Percentiles rank a stretch among this genome's conserved stretches.
These are phyloP conservation scores for Delitschia confertaspora DNA, from an alignment of 495 filamentous ascomycete genomes.

Conservation along the genomic window DNA sequence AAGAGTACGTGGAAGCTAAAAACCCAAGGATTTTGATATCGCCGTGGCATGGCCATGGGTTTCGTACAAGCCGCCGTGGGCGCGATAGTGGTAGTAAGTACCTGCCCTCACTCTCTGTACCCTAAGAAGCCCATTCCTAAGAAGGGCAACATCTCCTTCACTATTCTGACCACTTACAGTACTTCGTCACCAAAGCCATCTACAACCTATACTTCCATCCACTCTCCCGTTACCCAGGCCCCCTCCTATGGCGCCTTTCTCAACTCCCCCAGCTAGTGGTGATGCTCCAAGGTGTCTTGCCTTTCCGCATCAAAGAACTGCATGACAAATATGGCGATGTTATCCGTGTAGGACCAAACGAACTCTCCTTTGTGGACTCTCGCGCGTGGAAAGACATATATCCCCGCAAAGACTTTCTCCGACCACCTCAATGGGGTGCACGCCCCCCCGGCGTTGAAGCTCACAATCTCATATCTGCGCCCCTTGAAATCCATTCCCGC, in stretches of 20 bases:
- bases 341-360: conserved; percentile 10
- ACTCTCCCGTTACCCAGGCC: conserved; percentile 44
- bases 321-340: conserved; percentile 19
- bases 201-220: conserved; percentile 48
- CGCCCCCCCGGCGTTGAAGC: conserved; percentile 10
- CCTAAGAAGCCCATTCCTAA: not conserved
- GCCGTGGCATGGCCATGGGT: too few species aligned
- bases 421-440: conserved; percentile 11
- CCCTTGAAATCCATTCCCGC: not conserved
- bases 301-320: conserved; percentile 9
- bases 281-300: conserved; percentile 4
- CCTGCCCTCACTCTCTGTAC: not conserved
- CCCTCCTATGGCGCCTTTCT: conserved; percentile 38
- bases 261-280: conserved; percentile 30
- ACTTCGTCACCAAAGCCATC: conserved; percentile 7
- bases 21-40: too few species aligned
- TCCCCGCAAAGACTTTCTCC: conserved; percentile 5
- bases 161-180: conserved; percentile 1
- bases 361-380: conserved; percentile 15
- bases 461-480: conserved; percentile 10
- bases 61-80: not conserved
- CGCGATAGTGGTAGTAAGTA: not conserved
- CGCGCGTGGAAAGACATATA: conserved; percentile 18
- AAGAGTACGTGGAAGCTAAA: too few species aligned
- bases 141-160: not conserved